phyloP scores from a whole-genome alignment of 2,329 filamentous ascomycete genomes.

The Ascomycota sp. region DNA sequence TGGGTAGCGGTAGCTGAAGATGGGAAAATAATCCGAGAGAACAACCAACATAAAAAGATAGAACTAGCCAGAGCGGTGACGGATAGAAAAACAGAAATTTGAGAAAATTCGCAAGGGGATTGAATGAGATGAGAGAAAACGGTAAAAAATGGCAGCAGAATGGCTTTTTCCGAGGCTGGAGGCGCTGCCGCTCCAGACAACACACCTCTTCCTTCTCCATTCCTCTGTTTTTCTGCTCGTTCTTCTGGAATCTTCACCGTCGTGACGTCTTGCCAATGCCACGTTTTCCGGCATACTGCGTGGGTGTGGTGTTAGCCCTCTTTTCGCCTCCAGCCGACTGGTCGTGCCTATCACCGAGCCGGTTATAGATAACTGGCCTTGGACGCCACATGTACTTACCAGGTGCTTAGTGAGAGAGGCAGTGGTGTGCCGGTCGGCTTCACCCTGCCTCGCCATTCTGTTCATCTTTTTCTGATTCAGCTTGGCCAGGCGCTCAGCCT shows the following conservation, averaged over 20 bases:
- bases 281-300: constrained; percentile 74
- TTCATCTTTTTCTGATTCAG: constrained; percentile 97
- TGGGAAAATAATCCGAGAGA: no score
- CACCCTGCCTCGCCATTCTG: constrained; percentile 88
- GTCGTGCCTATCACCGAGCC: no score
- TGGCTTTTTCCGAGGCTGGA: no score
- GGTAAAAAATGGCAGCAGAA: no score
- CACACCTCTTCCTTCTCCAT: not conserved
- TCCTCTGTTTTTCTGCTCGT: not conserved
- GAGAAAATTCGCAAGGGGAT: no score
- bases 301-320: not conserved
- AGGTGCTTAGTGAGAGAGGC: constrained; percentile 76
- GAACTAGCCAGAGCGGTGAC: no score
- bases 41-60: no score
- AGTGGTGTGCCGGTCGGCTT: constrained; percentile 78
- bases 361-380: constrained; percentile 1
- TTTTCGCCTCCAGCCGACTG: no score
- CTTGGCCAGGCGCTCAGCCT: constrained; percentile 75
- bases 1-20: no score
- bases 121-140: no score
- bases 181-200: no score
- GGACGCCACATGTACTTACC: constrained; percentile 31
- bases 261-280: constrained; percentile 75
- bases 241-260: constrained; percentile 25
- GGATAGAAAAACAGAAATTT: no score